Percentiles rank a stretch among this genome's conserved stretches.
Evolutionary conservation across 73 alveolate genomes (phyloP).

Genomic region (Paramecium sexaurelia): DNA sequence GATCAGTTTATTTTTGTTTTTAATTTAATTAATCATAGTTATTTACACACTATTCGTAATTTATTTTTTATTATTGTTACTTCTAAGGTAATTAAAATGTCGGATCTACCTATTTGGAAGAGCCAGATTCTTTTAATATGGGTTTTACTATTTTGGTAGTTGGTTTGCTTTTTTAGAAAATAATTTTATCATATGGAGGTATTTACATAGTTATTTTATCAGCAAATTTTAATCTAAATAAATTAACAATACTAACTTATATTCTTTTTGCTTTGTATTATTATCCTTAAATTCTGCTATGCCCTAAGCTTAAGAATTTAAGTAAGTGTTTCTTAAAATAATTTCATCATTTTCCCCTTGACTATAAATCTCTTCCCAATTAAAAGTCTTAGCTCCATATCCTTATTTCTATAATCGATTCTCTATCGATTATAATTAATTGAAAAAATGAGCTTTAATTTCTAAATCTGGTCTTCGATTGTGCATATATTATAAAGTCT

Average conservation of each 20-base stretch:
- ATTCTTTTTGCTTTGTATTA: background rate
- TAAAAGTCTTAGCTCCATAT: constrained; percentile 74
- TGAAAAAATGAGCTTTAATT: constrained; percentile 77
- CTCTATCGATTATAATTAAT: constrained; percentile 75
- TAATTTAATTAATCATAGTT: background rate
- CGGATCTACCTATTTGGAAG: background rate
- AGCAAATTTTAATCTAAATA: constrained; percentile 1
- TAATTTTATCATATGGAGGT: constrained; percentile 41
- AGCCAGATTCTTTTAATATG: background rate
- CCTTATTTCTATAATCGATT: constrained; percentile 65
- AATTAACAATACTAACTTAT: background rate
- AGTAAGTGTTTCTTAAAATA: background rate
- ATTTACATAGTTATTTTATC: constrained; percentile 7
- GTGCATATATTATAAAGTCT: constrained; percentile 76
- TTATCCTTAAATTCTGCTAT: constrained; percentile 39
- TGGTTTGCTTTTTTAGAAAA: background rate
- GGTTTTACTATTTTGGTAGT: background rate
- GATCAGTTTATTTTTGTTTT: background rate
- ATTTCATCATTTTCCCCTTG: constrained; percentile 28
- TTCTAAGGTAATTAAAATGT: background rate
- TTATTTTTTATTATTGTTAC: background rate
- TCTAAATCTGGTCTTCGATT: constrained; percentile 80
- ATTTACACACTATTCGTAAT: background rate
- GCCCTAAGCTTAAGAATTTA: background rate
- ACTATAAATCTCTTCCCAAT: constrained; percentile 76